Evolutionary conservation across 225 moss, liverwort and hornwort species (phyloP), one percentile per base, ranked within the genome.

Genomic region (Anthoceros angustus): DNA sequence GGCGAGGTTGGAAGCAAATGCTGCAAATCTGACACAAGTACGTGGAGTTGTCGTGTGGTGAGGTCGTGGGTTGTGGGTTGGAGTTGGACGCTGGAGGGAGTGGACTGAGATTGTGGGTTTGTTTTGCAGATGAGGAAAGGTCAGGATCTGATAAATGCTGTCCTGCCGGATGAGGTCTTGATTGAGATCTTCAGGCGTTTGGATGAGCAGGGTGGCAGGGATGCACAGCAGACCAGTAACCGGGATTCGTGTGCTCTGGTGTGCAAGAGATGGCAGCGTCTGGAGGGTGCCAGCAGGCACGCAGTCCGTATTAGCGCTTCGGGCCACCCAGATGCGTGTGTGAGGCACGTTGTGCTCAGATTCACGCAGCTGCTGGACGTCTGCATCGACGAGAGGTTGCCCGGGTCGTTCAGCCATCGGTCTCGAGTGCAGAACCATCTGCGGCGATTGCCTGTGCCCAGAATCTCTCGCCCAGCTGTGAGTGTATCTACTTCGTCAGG

Each of bases 91-190:
- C 32, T 1, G 32, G 4, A 32, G 32, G 32, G 4, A 32, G 32
- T 32, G 32, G 1, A 32, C 55, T 55, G 55, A 55, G 3, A 55
- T 55, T 20, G n/a, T 55, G n/a, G n/a, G 12, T 55, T 23, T 55
- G 18, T 18, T 18, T 55, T 55, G 63, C 71, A 71, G 67, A 84
- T 84, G 87, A 87, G 78, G 80, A 55, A 55, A 55, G 80, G 82
- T 6, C 70, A 68, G 62, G 82, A 82, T 67, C 42, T 82, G 41
- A 87, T 87, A 65, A 87, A 87, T 71, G 74, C 43, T 64, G 68
- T 87, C 82, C 68, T 87, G 61, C 84, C 84, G 14, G 87, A 87
- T 42, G 87, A 87, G 70, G 75, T 80, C 9, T 63, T 87, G 66
- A 80, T 84, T 73, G 87, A 84, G 75, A 76, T 87, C 7, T 78